These are phyloP conservation scores for Boletus pseudo-olivaceus DNA, from an alignment of 768 basidiomycete species.

Conservation along the genomic window DNA sequence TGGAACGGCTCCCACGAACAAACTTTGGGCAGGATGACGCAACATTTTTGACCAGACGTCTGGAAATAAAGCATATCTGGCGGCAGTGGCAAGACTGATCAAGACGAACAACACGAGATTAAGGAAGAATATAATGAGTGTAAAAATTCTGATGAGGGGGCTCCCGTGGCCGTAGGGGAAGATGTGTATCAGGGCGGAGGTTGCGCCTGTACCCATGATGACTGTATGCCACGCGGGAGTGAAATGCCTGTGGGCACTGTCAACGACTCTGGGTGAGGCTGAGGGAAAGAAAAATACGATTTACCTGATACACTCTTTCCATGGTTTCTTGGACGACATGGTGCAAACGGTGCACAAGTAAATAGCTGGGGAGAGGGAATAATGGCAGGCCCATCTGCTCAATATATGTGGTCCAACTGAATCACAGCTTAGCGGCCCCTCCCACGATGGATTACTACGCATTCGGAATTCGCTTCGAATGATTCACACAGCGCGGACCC, in stretches of 20 bases:
- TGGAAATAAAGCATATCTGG: slow-evolving; percentile 42
- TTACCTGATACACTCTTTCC: slow-evolving; percentile 37
- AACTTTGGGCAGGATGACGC: slow-evolving; percentile 42
- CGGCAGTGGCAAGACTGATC: slow-evolving; percentile 32
- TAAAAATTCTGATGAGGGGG: slow-evolving; percentile 33
- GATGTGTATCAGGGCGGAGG: slow-evolving; percentile 38
- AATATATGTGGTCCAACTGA: not conserved
- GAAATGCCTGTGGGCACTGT: slow-evolving; percentile 35
- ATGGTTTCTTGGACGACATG: slow-evolving; percentile 30
- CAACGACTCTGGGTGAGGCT: not conserved
- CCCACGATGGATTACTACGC: not conserved
- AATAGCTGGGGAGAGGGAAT: no score
- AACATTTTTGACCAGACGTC: slow-evolving; percentile 45
- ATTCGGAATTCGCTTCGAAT: not conserved
- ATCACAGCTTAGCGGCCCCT: not conserved
- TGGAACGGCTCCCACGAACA: slow-evolving; percentile 42
- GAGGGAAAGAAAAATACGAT: not conserved
- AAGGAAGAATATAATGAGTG: slow-evolving; percentile 37
- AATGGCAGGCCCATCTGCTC: not conserved
- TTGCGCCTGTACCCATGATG: slow-evolving; percentile 46
- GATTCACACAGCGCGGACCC: not conserved
- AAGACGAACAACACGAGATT: slow-evolving; percentile 39
- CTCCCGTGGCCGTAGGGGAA: slow-evolving; percentile 41
- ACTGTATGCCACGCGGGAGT: slow-evolving; percentile 48
- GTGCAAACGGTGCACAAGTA: not conserved